Percentiles rank a stretch among this genome's conserved stretches.
These are phyloP conservation scores for Suhomyces choctaworum DNA, from an alignment of 1,139 yeast species.

Conservation along the genomic window DNA sequence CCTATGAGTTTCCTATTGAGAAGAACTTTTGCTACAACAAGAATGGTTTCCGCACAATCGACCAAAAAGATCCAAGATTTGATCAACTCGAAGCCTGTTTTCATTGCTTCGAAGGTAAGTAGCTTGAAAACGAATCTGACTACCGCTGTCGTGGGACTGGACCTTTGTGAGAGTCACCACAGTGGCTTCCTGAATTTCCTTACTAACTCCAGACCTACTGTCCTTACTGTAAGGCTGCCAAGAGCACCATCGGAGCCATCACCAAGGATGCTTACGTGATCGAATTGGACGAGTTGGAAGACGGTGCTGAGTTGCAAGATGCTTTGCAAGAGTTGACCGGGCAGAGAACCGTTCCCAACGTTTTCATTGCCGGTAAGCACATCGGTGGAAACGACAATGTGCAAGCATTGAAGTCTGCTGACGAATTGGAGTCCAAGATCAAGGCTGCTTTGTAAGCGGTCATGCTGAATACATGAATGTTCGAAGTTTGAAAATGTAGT, in stretches of 20 bases:
- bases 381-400: conserved; percentile 93
- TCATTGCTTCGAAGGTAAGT: conserved; percentile 77
- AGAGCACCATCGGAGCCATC: conserved; percentile 54
- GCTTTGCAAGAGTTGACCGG: conserved; percentile 78
- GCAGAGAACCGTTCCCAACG: conserved; percentile 91
- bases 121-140: neutral
- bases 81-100: conserved; percentile 67
- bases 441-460: conserved; percentile 26
- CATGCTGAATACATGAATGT: neutral
- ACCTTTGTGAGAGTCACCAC: too few relatives aligned
- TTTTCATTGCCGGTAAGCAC: conserved; percentile 86
- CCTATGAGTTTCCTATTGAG: conserved; percentile 10
- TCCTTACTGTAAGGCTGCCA: conserved; percentile 71
- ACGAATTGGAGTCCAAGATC: conserved; percentile 25
- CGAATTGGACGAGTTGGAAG: conserved; percentile 57
- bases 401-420: conserved; percentile 51
- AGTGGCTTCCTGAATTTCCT: too few relatives aligned
- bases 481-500: too few relatives aligned
- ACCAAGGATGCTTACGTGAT: conserved; percentile 58
- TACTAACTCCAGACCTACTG: conserved; percentile 44
- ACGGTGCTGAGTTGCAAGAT: conserved; percentile 63
- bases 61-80: conserved; percentile 59
- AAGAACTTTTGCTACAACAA: conserved; percentile 15
- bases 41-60: conserved; percentile 48
- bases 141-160: too few relatives aligned